Evolutionary conservation across 1,139 yeast species (phyloP), one percentile per base, ranked within the genome.

Genomic region (Blastobotrys elegans): DNA sequence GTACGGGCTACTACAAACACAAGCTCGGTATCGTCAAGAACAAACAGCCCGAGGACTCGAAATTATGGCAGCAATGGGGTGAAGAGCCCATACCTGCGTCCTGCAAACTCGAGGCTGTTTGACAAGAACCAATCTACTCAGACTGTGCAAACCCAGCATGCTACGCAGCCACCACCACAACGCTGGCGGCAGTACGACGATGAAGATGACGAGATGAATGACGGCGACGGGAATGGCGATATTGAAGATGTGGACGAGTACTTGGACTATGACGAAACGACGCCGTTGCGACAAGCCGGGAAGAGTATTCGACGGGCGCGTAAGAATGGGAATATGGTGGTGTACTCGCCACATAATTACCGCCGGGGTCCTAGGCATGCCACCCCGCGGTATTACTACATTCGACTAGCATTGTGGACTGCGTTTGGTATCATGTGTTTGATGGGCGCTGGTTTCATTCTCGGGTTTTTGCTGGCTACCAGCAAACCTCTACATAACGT

Each of bases 391-490:
- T 54, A 56, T 40, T 58, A 54, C 42, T 59, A 56, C 18, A 50
- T 64, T 22, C 59, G 68, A 13, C 48, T 62, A 21, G 50, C 59
- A 40, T 53, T 67, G 13, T 65, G 67, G 65, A 44, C 57, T 29
- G 50, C 57, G 20, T 47, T 65, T 14, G 50, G 58, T 8, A 52
- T 62, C 4, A 48, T 63, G 29, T 44, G 59, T 35, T 51, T 68
- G 17, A 54, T 67, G 32, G 58, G 57, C 5, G 50, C 84, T 30
- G 96, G 96, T 2, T 89, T 88, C 61, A 70, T 84, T 5, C 73
- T 84, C 62, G 97, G 97, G 0, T 87, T 90, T 61, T 70, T 88
- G 4, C 70, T 90, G 48, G 97, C 97, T 0, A 83, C 96, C 1
- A 82, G 90, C 17, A 89, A 88, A 59, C 96, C 92, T 49, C 71